phyloP scores from a whole-genome alignment of 2,329 filamentous ascomycete genomes.

The Neocatenulostroma microsporum region DNA sequence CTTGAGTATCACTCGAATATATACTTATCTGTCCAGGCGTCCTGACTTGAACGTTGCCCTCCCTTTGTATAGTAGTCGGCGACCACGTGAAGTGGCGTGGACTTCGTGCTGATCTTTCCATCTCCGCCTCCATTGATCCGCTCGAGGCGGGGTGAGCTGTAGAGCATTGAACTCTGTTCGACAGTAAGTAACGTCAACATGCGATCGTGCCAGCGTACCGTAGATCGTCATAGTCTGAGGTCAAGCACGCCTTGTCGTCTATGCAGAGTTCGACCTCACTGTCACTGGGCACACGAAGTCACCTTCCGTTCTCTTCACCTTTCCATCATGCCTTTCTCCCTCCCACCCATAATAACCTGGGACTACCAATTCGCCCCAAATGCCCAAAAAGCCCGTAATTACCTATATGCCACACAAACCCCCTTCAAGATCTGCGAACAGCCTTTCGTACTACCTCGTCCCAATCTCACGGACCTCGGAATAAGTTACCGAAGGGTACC shows the following conservation, averaged over 20 bases:
- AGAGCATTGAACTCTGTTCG: background rate
- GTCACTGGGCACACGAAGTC: background rate
- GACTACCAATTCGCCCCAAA: constrained; percentile 19
- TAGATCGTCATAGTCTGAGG: no score
- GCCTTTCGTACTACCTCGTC: constrained; percentile 20
- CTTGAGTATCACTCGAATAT: no score
- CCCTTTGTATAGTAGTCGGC: no score
- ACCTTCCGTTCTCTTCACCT: background rate
- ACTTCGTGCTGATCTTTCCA: constrained; percentile 2
- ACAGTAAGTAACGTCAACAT: no score
- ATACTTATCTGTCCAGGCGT: no score
- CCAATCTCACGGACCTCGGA: constrained; percentile 15
- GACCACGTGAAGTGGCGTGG: constrained; percentile 1
- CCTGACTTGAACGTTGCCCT: no score
- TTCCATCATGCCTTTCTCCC: constrained; percentile 1
- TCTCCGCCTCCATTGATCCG: background rate
- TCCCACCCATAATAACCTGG: constrained; percentile 10
- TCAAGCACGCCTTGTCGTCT: no score
- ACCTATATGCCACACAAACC: constrained; percentile 13
- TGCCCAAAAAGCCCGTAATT: constrained; percentile 18
- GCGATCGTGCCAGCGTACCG: no score
- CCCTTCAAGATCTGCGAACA: constrained; percentile 22
- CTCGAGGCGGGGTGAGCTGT: background rate
- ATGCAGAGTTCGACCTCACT: background rate
- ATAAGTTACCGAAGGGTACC: constrained; percentile 22